Conservation (phyloP, 164 flowering plant species). For the Stephania cephalantha region DNA sequence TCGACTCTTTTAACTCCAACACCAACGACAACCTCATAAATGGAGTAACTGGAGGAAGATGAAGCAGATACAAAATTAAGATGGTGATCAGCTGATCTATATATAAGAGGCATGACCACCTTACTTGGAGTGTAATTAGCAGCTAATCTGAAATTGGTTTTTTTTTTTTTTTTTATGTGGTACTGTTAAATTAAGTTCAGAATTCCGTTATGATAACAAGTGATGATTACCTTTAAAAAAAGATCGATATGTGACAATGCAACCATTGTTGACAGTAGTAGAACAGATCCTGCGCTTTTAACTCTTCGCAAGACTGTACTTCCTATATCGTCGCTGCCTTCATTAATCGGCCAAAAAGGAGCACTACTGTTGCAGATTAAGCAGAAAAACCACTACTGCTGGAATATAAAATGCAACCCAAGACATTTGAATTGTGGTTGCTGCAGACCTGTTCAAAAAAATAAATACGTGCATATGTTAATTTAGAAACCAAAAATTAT, state of each 20-base stretch:
- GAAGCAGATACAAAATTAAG: neutral
- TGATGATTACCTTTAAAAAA: too few species aligned
- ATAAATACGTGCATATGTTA: neutral
- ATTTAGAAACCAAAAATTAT: neutral
- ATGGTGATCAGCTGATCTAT: neutral
- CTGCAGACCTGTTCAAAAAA: conserved; percentile 30
- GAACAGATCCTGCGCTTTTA: too few species aligned
- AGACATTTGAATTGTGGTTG: conserved; percentile 17
- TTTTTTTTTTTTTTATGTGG: neutral
- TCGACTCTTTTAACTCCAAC: conserved; percentile 6
- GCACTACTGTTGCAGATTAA: conserved; percentile 2
- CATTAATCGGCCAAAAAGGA: too few species aligned
- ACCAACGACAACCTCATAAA: neutral
- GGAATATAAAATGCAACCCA: conserved; percentile 12
- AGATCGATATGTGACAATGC: too few species aligned
- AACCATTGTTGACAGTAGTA: too few species aligned
- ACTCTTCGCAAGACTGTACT: too few species aligned
- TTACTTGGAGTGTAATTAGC: neutral
- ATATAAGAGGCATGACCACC: neutral
- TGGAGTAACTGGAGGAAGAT: neutral
- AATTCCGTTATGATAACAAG: too few species aligned
- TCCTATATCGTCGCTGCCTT: too few species aligned
- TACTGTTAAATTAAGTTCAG: too few species aligned
- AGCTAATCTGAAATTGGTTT: neutral
- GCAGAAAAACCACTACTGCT: conserved; percentile 14